Evolutionary conservation across 1,284 basidiomycete genomes (phyloP).

Genomic region (Inonotus hispidus): DNA sequence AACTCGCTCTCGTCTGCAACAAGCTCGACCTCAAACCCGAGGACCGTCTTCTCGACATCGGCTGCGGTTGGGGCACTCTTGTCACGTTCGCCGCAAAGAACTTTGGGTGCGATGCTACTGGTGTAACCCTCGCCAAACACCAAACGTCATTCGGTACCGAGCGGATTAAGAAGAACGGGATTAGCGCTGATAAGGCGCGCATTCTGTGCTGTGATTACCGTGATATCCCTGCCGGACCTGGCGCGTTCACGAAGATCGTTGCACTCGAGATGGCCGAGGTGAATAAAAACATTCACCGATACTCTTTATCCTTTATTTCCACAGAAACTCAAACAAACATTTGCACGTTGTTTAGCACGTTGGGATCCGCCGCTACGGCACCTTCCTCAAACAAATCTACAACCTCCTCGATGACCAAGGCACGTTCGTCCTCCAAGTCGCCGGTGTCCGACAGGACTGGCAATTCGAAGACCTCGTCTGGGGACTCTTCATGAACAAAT

Average conservation of each 20-base stretch:
- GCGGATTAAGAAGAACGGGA: constrained; percentile 80
- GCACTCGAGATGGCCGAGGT: constrained; percentile 98
- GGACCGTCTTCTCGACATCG: constrained; percentile 87
- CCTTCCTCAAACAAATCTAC: constrained; percentile 91
- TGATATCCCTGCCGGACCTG: constrained; percentile 79
- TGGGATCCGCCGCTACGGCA: constrained; percentile 87
- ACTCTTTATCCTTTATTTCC: too few species aligned
- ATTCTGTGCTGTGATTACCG: constrained; percentile 95
- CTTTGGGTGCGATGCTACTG: constrained; percentile 91
- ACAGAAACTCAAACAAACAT: too few species aligned
- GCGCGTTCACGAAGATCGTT: constrained; percentile 91
- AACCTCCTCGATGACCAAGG: constrained; percentile 94
- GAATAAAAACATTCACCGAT: not conserved
- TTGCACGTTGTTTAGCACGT: constrained; percentile 88
- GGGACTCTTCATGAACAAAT: constrained; percentile 96
- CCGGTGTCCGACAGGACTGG: constrained; percentile 91
- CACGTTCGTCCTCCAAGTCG: constrained; percentile 93
- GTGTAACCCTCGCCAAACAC: constrained; percentile 89
- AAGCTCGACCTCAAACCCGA: constrained; percentile 86
- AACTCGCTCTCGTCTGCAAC: constrained; percentile 90
- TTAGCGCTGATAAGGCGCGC: constrained; percentile 71
- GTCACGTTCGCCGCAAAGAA: constrained; percentile 96
- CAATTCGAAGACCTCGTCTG: constrained; percentile 98
- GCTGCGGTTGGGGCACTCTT: constrained; percentile 98
- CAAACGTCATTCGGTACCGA: constrained; percentile 92